phyloP scores from a whole-genome alignment of 1,284 basidiomycete species.

The Irpex sp. region DNA sequence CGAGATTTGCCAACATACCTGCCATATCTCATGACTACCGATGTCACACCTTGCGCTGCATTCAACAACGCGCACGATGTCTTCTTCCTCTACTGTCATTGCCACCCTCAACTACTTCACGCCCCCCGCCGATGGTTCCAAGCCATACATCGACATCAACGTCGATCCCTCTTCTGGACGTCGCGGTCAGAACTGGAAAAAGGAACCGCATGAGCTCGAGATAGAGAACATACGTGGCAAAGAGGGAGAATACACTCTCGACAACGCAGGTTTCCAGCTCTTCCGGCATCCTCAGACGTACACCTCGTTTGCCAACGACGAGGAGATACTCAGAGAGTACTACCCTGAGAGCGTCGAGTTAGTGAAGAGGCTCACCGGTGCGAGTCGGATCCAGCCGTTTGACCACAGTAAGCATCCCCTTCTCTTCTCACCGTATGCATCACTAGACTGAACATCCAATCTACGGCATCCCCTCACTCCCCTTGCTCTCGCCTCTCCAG shows the following conservation, averaged over 20 bases:
- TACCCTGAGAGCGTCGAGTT: conserved; percentile 58
- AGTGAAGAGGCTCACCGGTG: conserved; percentile 59
- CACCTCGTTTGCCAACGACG: conserved; percentile 42
- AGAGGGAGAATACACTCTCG: conserved; percentile 43
- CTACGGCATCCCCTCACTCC: not conserved
- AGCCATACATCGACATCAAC: conserved; percentile 27
- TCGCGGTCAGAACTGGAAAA: conserved; percentile 20
- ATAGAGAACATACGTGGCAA: conserved; percentile 58
- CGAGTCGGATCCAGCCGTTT: conserved; percentile 53
- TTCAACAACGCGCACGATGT: not conserved
- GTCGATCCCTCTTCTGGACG: conserved; percentile 19
- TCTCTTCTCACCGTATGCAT: not conserved
- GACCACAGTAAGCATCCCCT: conserved; percentile 52
- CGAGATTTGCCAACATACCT: too few species aligned
- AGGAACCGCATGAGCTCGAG: conserved; percentile 25
- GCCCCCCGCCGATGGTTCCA: conserved; percentile 30
- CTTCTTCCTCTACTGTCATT: conserved; percentile 16
- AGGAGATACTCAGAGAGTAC: conserved; percentile 48
- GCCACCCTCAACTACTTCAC: conserved; percentile 28
- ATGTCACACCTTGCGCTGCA: too few species aligned
- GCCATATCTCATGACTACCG: too few species aligned
- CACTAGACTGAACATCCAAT: too few species aligned
- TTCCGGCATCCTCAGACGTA: conserved; percentile 38
- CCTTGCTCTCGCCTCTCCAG: conserved; percentile 20
- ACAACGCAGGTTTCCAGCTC: conserved; percentile 55